Conservation (phyloP, 2,329 filamentous ascomycete genomes). For the Neofusicoccum ribis region DNA sequence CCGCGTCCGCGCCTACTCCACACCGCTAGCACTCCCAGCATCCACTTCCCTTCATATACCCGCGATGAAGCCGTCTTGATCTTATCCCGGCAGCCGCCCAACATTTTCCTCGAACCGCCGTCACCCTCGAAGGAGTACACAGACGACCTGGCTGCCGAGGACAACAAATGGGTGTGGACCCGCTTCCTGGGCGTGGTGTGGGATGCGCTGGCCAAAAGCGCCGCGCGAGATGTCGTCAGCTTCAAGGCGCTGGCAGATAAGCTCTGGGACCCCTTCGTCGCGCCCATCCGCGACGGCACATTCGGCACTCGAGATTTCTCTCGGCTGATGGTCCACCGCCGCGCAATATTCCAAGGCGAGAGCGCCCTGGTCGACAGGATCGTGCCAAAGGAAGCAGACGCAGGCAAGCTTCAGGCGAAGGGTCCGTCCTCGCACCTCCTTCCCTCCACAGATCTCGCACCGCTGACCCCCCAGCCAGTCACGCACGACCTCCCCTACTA, state of each 20-base stretch:
- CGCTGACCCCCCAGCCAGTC: slow-evolving; percentile 23
- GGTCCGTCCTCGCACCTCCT: background rate
- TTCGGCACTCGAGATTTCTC: slow-evolving; percentile 79
- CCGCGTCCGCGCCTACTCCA: slow-evolving; percentile 71
- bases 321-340: slow-evolving; percentile 71
- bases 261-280: slow-evolving; percentile 83
- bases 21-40: slow-evolving; percentile 68
- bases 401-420: background rate
- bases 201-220: slow-evolving; percentile 79
- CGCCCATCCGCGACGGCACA: slow-evolving; percentile 73
- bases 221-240: slow-evolving; percentile 73
- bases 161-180: slow-evolving; percentile 71
- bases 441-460: background rate
- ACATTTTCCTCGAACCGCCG: slow-evolving; percentile 45
- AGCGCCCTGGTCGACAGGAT: slow-evolving; percentile 67
- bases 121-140: slow-evolving; percentile 49
- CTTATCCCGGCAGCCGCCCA: slow-evolving; percentile 55
- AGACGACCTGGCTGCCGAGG: slow-evolving; percentile 50
- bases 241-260: slow-evolving; percentile 70
- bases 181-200: slow-evolving; percentile 83
- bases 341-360: slow-evolving; percentile 72
- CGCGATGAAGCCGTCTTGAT: slow-evolving; percentile 79
- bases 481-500: slow-evolving; percentile 64
- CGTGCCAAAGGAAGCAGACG: slow-evolving; percentile 17
- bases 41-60: slow-evolving; percentile 82